Conservation (phyloP, 2,329 filamentous ascomycete species). For the Fusarium napiforme region DNA sequence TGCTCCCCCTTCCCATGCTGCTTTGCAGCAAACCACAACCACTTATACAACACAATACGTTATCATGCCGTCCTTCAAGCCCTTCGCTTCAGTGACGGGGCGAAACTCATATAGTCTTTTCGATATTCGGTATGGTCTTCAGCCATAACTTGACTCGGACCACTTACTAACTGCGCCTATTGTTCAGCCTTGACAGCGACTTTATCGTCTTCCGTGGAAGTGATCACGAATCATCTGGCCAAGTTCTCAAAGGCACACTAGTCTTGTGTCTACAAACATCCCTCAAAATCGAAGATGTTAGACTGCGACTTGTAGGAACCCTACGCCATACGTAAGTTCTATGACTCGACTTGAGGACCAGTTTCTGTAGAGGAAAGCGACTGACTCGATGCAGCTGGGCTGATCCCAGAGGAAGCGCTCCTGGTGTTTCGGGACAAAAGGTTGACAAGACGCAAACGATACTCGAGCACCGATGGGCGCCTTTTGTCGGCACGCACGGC, state of each 20-base stretch:
- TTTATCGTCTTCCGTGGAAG: conserved; percentile 82
- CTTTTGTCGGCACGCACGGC: conserved; percentile 69
- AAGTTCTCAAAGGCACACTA: conserved; percentile 77
- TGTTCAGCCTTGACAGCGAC: conserved; percentile 75
- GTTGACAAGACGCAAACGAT: conserved; percentile 70
- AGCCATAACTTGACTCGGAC: neutral
- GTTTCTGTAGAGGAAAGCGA: neutral
- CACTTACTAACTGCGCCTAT: conserved; percentile 9
- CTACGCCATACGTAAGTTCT: conserved; percentile 71
- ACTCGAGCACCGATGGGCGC: conserved; percentile 75
- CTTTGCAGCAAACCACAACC: conserved; percentile 21
- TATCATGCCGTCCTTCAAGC: conserved; percentile 67
- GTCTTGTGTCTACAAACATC: conserved; percentile 78
- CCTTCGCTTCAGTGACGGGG: conserved; percentile 63
- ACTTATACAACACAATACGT: conserved; percentile 28
- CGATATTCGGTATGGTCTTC: conserved; percentile 62
- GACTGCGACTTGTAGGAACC: conserved; percentile 76
- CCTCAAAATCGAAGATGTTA: conserved; percentile 77
- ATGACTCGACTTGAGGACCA: neutral
- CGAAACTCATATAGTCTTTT: conserved; percentile 65
- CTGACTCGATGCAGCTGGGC: conserved; percentile 57
- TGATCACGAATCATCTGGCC: conserved; percentile 79
- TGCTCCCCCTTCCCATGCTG: conserved; percentile 10
- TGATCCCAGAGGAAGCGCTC: conserved; percentile 64
- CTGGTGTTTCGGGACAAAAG: conserved; percentile 67